These are phyloP conservation scores for Exophiala aquamarina DNA, from an alignment of 2,329 filamentous ascomycete genomes.

Conservation along the genomic window DNA sequence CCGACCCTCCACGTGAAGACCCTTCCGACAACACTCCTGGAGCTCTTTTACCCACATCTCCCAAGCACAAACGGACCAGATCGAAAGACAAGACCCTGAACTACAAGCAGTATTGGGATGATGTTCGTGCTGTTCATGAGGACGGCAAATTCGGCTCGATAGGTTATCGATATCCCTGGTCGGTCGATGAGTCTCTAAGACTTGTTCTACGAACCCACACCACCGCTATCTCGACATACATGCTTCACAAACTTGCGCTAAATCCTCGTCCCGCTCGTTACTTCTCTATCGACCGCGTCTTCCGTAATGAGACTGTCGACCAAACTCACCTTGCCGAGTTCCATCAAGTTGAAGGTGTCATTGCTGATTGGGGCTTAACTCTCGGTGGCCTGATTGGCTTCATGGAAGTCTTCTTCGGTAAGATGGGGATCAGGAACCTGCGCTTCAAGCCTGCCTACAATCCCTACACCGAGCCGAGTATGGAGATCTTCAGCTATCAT, in stretches of 20 bases:
- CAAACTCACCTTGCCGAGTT: conserved; percentile 97
- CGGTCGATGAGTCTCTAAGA: conserved; percentile 77
- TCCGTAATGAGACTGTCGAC: conserved; percentile 96
- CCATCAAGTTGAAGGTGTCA: conserved; percentile 97
- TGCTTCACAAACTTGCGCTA: conserved; percentile 84
- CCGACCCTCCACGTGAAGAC: conserved; percentile 65
- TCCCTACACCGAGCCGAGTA: conserved; percentile 89
- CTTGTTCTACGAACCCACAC: conserved; percentile 95
- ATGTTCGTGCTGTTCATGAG: conserved; percentile 84
- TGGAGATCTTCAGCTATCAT: conserved; percentile 98
- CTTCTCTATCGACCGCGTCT: conserved; percentile 98
- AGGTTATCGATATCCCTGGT: conserved; percentile 95
- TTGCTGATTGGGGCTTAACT: conserved; percentile 91
- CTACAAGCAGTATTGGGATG: conserved; percentile 85
- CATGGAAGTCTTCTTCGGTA: conserved; percentile 92
- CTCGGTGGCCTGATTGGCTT: conserved; percentile 91
- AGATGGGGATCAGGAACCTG: conserved; percentile 86
- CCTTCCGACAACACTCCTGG: conserved; percentile 44
- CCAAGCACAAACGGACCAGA: conserved; percentile 54
- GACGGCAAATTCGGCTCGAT: conserved; percentile 91
- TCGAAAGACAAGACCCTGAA: conserved; percentile 52
- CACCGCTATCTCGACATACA: conserved; percentile 84
- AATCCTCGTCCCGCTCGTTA: conserved; percentile 86
- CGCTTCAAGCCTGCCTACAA: conserved; percentile 98
- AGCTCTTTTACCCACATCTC: conserved; percentile 43